phyloP scores from a whole-genome alignment of 169 alveolate species.

The Plasmodium gonderi region DNA sequence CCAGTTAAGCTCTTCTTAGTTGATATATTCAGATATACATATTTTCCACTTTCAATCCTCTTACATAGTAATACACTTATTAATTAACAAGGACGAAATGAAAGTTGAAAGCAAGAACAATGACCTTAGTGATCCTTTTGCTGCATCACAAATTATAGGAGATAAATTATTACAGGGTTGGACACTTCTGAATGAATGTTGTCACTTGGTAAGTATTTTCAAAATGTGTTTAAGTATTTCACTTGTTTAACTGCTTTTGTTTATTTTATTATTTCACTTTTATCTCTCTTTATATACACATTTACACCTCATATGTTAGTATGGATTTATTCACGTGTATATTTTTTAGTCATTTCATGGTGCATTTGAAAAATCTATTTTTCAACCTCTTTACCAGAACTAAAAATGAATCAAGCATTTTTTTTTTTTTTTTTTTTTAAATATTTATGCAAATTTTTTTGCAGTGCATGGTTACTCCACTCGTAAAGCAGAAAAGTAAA shows the following conservation, averaged over 20 bases:
- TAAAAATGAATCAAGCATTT: too few species aligned
- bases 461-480: constrained; percentile 60
- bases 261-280: too few species aligned
- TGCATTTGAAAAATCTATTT: too few species aligned
- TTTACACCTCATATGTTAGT: too few species aligned
- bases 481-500: constrained; percentile 41
- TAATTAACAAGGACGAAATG: neutral
- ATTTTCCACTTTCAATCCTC: too few species aligned
- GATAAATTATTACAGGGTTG: constrained; percentile 61
- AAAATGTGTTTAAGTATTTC: neutral
- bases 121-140: neutral
- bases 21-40: too few species aligned
- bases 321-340: too few species aligned
- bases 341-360: too few species aligned
- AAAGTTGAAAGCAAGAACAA: constrained; percentile 6
- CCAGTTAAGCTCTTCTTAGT: too few species aligned
- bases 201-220: constrained; percentile 59
- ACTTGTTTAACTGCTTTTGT: neutral
- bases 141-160: constrained; percentile 46
- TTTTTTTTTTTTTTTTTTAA: neutral
- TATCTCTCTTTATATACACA: too few species aligned
- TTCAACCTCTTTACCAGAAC: neutral
- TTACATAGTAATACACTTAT: neutral
- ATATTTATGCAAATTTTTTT: neutral
- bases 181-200: constrained; percentile 40